phyloP scores from a whole-genome alignment of 1,284 basidiomycete species.

The Boletellus sp. region DNA sequence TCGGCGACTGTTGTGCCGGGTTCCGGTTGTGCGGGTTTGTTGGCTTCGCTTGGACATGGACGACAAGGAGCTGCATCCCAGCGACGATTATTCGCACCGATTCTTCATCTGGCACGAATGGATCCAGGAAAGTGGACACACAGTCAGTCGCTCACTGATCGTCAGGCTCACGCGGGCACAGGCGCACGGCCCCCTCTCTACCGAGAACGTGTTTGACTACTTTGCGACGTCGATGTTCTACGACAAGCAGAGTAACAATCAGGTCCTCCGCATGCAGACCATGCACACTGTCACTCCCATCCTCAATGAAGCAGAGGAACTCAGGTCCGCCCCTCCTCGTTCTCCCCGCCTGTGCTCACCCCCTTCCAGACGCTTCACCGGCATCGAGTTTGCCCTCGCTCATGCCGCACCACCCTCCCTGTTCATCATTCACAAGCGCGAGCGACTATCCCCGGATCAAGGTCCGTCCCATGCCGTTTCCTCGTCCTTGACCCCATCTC shows the following conservation, averaged over 20 bases:
- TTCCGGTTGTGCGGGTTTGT: too few species aligned
- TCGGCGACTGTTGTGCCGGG: too few species aligned
- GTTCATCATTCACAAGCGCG: constrained; percentile 84
- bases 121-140: constrained; percentile 52
- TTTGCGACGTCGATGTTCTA: constrained; percentile 86
- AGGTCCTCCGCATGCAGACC: constrained; percentile 85
- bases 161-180: constrained; percentile 4
- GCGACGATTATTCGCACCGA: constrained; percentile 72
- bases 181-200: constrained; percentile 72
- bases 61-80: constrained; percentile 67
- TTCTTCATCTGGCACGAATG: constrained; percentile 88
- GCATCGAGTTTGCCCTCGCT: constrained; percentile 79
- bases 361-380: constrained; percentile 65
- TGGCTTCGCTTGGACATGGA: constrained; percentile 57
- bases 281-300: constrained; percentile 71
- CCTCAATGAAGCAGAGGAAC: constrained; percentile 73
- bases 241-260: constrained; percentile 86
- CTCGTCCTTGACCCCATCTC: not conserved
- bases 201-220: constrained; percentile 80
- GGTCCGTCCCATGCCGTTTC: constrained; percentile 42
- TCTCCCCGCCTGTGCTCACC: not conserved
- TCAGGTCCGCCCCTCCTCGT: constrained; percentile 51
- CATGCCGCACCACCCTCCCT: constrained; percentile 73
- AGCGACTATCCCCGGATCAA: constrained; percentile 75
- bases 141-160: not conserved